These are phyloP conservation scores for Aspergillus caelatus DNA, from an alignment of 2,329 filamentous ascomycete species.

Conservation along the genomic window DNA sequence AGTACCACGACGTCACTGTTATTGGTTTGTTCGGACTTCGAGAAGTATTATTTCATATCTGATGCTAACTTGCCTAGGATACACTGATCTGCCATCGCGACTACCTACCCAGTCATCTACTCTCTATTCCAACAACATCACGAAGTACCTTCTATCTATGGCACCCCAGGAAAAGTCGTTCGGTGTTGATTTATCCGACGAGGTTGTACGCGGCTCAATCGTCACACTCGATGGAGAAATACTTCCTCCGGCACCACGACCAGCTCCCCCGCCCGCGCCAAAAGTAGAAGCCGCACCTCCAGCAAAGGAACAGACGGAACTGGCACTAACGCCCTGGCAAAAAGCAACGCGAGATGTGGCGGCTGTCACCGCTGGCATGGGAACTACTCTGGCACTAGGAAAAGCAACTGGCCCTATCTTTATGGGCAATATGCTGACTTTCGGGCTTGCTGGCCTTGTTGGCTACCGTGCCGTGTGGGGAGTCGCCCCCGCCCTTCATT, in stretches of 20 bases:
- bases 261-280: slow-evolving; percentile 59
- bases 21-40: slow-evolving; percentile 62
- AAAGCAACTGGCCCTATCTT: slow-evolving; percentile 81
- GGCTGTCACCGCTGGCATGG: slow-evolving; percentile 76
- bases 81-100: slow-evolving; percentile 84
- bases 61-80: slow-evolving; percentile 52
- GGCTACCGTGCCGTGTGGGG: slow-evolving; percentile 90
- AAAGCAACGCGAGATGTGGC: slow-evolving; percentile 76
- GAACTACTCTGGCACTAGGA: slow-evolving; percentile 71
- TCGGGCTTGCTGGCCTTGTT: slow-evolving; percentile 79
- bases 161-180: slow-evolving; percentile 75
- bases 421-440: slow-evolving; percentile 86
- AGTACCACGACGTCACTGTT: slow-evolving; percentile 77
- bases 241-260: slow-evolving; percentile 73
- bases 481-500: slow-evolving; percentile 79
- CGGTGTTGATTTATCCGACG: slow-evolving; percentile 77
- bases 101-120: slow-evolving; percentile 88
- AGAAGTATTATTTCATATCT: neutral
- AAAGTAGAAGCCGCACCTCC: slow-evolving; percentile 53
- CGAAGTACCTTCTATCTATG: slow-evolving; percentile 84
- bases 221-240: slow-evolving; percentile 78
- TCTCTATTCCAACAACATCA: slow-evolving; percentile 91
- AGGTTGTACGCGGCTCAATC: slow-evolving; percentile 83
- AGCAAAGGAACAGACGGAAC: slow-evolving; percentile 57
- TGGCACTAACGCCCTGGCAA: slow-evolving; percentile 79